Percentiles rank a stretch among this genome's conserved stretches.
These are phyloP conservation scores for Cicer bijugum DNA, from an alignment of 306 rosid species.

Conservation along the genomic window DNA sequence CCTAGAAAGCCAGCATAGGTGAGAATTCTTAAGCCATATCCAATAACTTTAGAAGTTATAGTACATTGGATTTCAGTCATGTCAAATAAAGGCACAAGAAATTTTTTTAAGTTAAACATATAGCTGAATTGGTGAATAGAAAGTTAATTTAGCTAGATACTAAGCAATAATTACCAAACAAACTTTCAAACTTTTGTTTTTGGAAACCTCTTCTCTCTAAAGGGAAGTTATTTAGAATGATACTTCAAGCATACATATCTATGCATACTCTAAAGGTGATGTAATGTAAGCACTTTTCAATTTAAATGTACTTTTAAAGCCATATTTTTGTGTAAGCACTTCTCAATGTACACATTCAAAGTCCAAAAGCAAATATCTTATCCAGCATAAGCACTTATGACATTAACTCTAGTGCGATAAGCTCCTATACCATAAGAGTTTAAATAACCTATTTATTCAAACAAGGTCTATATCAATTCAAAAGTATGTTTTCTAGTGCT, in stretches of 20 bases:
- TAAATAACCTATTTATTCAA: not conserved
- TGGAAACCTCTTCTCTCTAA: not conserved
- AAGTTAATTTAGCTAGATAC: conserved; percentile 3
- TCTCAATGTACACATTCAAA: no score
- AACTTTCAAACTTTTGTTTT: conserved; percentile 22
- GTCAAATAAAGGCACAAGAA: conserved; percentile 5
- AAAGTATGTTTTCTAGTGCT: not conserved
- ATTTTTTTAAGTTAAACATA: conserved; percentile 1
- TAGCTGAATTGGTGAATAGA: conserved; percentile 1
- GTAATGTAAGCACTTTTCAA: no score
- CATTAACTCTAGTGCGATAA: no score
- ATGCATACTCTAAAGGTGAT: no score
- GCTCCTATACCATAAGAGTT: no score
- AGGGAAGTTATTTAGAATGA: not conserved
- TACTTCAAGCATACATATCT: no score
- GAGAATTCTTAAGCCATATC: conserved; percentile 33
- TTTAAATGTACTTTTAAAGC: no score
- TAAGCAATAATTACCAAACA: conserved; percentile 16
- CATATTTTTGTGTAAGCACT: no score
- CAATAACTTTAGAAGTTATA: not conserved
- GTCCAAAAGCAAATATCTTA: no score
- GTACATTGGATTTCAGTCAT: not conserved
- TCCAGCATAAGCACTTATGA: no score
- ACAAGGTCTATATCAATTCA: not conserved
- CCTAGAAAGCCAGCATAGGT: conserved; percentile 50